These are phyloP conservation scores for Cystoderma amianthinum DNA, from an alignment of 768 basidiomycete species.

Conservation along the genomic window DNA sequence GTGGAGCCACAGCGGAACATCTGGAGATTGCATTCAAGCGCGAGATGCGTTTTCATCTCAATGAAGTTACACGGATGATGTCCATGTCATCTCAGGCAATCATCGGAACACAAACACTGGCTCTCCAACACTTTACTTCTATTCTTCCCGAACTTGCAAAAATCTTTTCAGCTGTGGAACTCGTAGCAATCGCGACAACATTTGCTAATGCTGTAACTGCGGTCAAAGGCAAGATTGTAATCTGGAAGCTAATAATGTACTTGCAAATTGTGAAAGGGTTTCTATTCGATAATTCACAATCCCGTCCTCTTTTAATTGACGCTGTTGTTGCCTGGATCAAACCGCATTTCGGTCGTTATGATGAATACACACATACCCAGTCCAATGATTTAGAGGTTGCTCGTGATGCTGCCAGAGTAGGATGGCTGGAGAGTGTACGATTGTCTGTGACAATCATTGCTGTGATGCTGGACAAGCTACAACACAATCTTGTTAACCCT, in stretches of 20 bases:
- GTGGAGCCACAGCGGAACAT: slow-evolving; percentile 80
- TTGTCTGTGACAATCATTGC: slow-evolving; percentile 85
- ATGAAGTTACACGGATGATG: slow-evolving; percentile 88
- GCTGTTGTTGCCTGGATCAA: slow-evolving; percentile 91
- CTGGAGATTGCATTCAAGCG: slow-evolving; percentile 80
- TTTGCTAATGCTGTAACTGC: slow-evolving; percentile 81
- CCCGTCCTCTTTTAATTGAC: slow-evolving; percentile 77
- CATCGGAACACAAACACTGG: slow-evolving; percentile 94
- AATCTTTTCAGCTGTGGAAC: slow-evolving; percentile 74
- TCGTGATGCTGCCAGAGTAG: slow-evolving; percentile 70
- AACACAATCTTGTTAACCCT: slow-evolving; percentile 70
- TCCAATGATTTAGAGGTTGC: slow-evolving; percentile 59
- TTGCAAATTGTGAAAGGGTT: slow-evolving; percentile 86
- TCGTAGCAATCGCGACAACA: slow-evolving; percentile 79
- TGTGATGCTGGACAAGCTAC: slow-evolving; percentile 85
- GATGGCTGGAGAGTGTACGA: slow-evolving; percentile 88
- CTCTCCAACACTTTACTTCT: slow-evolving; percentile 88
- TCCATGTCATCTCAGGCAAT: slow-evolving; percentile 67
- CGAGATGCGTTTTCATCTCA: slow-evolving; percentile 71
- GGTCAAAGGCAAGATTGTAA: slow-evolving; percentile 80
- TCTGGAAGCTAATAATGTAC: slow-evolving; percentile 93
- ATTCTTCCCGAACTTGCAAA: slow-evolving; percentile 84
- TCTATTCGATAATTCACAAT: slow-evolving; percentile 77
- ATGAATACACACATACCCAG: slow-evolving; percentile 65
- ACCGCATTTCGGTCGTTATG: slow-evolving; percentile 88